Evolutionary conservation across 2,329 filamentous ascomycete species (phyloP), one percentile per base, ranked within the genome.

Genomic region (Cercospora zeina): DNA sequence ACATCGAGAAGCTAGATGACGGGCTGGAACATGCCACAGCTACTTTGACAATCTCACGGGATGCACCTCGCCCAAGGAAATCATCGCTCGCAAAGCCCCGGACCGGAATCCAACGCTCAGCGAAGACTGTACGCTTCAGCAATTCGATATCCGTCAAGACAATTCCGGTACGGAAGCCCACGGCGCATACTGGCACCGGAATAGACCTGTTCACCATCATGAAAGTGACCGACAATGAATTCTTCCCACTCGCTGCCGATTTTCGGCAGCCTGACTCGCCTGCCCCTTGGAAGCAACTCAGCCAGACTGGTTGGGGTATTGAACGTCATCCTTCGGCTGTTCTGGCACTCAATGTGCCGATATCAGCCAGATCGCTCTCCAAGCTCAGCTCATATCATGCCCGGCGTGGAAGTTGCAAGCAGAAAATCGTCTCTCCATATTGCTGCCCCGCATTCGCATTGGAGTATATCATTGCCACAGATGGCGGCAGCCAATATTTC

Each of bases 51-150:
- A 53, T 60, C 19, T 57, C 51, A 8, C 30, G 51, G 19, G 31
- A 13, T 5, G 24, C 55, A 19, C 49, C 34, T 16, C 45, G 24
- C 19, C 33, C 56, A 27, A 49, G 56, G 8, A 63, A 63, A 45
- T 59, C 61, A 50, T 56, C 57, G 10, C 30, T 63, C 34, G 54
- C 54, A n/a, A 33, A 49, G 56, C 37, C 61, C 13, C 27, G 27
- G n/a, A 19, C 51, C 21, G 51, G 56, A 11, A 21, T 10, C 19
- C 36, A 11, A 33, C 34, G 58, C 34, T 42, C 51, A 30, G 24
- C 51, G 16, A 63, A 63, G 47, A 39, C 56, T 3, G 61, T 63
- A n/a, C 50, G 53, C 42, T 63, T 63, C 42, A 63, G 57, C 45
- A 34, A 51, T 14, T 34, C 30, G 16, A 47, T 53, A 11, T 14